A percentile compares a stretch with the other conserved stretches of the same genome.
phyloP scores from a whole-genome alignment of 2,329 filamentous ascomycete species.

The Penicillium decumbens region DNA sequence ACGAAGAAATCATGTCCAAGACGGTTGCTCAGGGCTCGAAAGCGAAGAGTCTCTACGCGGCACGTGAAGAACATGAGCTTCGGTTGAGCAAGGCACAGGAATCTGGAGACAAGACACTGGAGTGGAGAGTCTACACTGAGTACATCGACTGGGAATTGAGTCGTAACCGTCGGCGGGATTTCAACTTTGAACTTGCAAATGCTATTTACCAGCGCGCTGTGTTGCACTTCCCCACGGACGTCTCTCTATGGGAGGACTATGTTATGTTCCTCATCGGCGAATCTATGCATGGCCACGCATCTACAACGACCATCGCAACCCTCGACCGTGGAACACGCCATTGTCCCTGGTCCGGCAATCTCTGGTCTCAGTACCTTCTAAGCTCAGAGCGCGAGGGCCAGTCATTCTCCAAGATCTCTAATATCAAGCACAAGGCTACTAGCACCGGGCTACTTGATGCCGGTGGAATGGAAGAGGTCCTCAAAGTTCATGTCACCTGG shows the following conservation, averaged over 20 bases:
- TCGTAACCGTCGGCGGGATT: constrained; percentile 53
- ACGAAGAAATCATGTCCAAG: constrained; percentile 57
- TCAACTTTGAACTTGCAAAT: constrained; percentile 52
- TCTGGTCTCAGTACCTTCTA: constrained; percentile 88
- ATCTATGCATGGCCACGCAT: constrained; percentile 45
- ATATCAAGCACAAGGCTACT: constrained; percentile 88
- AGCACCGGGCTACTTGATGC: constrained; percentile 78
- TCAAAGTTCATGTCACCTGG: constrained; percentile 92
- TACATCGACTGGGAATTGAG: constrained; percentile 84
- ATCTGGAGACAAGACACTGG: constrained; percentile 49
- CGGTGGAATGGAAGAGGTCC: constrained; percentile 77
- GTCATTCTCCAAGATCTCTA: constrained; percentile 74
- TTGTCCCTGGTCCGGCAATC: constrained; percentile 83
- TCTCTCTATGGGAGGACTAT: constrained; percentile 77
- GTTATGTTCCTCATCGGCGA: constrained; percentile 64
- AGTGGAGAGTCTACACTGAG: constrained; percentile 53
- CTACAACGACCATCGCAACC: constrained; percentile 59
- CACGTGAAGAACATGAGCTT: constrained; percentile 54
- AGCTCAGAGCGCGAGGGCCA: constrained; percentile 73
- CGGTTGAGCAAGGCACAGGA: constrained; percentile 50
- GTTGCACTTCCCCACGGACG: constrained; percentile 66
- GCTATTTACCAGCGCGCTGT: constrained; percentile 74
- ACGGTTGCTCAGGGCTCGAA: constrained; percentile 49
- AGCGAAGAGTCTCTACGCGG: constrained; percentile 51
- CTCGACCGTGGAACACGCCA: constrained; percentile 79